A percentile compares a stretch with the other conserved stretches of the same genome.
Evolutionary conservation across 208 protist species (phyloP).

Genomic region (Sergeia podlipaevii): DNA sequence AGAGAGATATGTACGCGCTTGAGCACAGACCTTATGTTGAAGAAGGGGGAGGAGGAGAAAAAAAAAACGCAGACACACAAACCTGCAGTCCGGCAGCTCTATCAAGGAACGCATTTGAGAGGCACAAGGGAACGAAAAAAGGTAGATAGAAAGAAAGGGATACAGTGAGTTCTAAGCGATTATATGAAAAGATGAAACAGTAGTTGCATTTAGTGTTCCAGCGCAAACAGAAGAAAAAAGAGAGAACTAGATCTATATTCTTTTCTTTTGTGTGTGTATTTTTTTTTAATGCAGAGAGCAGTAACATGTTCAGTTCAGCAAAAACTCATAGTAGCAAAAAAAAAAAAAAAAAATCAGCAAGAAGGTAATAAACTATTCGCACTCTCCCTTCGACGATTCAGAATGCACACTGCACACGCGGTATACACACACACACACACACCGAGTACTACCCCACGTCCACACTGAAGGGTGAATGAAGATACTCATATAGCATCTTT

Average conservation of each 20-base stretch:
- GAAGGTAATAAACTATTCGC: conserved; percentile 1
- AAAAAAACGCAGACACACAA: not conserved
- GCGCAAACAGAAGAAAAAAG: too few species aligned
- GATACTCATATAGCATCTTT: conserved; percentile 45
- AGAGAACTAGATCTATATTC: too few species aligned
- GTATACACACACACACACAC: not conserved
- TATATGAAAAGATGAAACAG: too few species aligned
- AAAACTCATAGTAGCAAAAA: not conserved
- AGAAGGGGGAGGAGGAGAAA: not conserved
- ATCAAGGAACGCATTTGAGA: too few species aligned
- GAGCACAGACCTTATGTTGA: not conserved
- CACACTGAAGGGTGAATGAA: conserved; percentile 46
- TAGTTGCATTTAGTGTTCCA: too few species aligned
- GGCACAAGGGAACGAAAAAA: not conserved
- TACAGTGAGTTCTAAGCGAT: too few species aligned
- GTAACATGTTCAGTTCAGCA: too few species aligned
- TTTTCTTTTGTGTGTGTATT: too few species aligned
- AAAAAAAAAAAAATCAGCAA: not conserved
- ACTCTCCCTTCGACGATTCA: too few species aligned
- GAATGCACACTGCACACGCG: not conserved
- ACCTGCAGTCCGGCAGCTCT: not conserved
- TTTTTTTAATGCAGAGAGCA: too few species aligned
- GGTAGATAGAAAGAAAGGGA: conserved; percentile 1
- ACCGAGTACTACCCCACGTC: conserved; percentile 3
- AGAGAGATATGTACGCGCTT: too few species aligned